phyloP scores from a whole-genome alignment of 139 green algal genomes.

The Pleodorina starrii region DNA sequence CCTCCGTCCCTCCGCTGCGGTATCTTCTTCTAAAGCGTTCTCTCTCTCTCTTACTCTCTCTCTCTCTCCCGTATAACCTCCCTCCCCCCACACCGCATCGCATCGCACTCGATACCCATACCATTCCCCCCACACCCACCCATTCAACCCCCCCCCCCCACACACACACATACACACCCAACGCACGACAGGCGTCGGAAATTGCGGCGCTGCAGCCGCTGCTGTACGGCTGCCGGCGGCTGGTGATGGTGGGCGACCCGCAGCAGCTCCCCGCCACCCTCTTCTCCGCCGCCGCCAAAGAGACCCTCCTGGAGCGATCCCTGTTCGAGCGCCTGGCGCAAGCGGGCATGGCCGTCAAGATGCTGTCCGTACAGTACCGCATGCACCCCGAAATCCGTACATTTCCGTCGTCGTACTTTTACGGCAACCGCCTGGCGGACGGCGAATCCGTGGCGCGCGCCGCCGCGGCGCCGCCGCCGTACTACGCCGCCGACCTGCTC shows the following conservation, averaged over 20 bases:
- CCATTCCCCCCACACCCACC: too few relatives aligned
- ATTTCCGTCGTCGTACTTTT: slow-evolving; percentile 91
- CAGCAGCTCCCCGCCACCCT: slow-evolving; percentile 96
- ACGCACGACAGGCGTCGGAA: slow-evolving; percentile 78
- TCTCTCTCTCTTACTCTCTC: too few relatives aligned
- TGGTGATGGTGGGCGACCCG: slow-evolving; percentile 87
- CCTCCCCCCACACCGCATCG: not conserved
- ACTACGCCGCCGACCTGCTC: slow-evolving; percentile 66
- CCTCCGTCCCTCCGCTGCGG: not conserved
- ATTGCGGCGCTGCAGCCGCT: slow-evolving; percentile 89
- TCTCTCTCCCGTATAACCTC: too few relatives aligned
- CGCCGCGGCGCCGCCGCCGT: not conserved
- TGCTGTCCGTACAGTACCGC: slow-evolving; percentile 90
- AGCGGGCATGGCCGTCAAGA: slow-evolving; percentile 62
- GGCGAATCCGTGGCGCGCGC: slow-evolving; percentile 43
- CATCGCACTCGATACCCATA: too few relatives aligned
- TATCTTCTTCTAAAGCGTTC: not conserved
- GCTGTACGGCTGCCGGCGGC: slow-evolving; percentile 74
- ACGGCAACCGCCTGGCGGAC: slow-evolving; percentile 75
- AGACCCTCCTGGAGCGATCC: slow-evolving; percentile 81
- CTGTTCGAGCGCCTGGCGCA: slow-evolving; percentile 88
- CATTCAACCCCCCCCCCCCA: too few relatives aligned
- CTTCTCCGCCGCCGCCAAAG: slow-evolving; percentile 70
- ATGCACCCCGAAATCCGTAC: slow-evolving; percentile 93
- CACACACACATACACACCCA: too few relatives aligned